phyloP scores from a whole-genome alignment of 768 basidiomycete genomes.

The Boletus eberwhitei region DNA sequence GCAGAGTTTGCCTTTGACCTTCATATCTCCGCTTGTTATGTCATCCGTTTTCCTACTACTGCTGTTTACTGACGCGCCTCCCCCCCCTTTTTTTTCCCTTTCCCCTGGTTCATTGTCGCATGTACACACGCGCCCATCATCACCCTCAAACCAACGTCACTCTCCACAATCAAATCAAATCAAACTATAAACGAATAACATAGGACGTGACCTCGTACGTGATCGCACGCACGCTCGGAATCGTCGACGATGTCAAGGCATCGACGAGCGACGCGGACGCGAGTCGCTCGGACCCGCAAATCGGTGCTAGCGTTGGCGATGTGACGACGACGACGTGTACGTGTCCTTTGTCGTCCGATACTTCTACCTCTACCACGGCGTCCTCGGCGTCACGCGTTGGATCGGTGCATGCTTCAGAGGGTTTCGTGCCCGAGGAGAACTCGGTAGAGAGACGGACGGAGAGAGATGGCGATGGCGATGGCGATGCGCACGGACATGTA shows the following conservation, averaged over 20 bases:
- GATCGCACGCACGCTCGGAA: slow-evolving; percentile 77
- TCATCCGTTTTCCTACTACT: slow-evolving; percentile 1
- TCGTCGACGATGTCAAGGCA: slow-evolving; percentile 71
- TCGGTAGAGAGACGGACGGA: not conserved
- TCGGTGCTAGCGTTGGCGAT: not conserved
- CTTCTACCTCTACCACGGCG: not conserved
- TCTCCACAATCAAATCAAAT: not conserved
- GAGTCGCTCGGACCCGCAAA: not conserved
- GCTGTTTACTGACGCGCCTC: slow-evolving; percentile 5
- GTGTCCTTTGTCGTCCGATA: not conserved
- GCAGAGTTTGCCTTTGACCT: too few relatives aligned
- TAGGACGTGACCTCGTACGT: slow-evolving; percentile 81
- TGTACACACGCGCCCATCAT: not conserved
- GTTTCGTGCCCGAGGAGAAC: slow-evolving; percentile 13
- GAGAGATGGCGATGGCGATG: not conserved
- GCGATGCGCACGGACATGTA: not conserved
- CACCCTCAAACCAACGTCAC: not conserved
- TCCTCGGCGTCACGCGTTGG: not conserved
- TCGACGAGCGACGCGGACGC: slow-evolving; percentile 54
- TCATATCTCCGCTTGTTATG: not conserved
- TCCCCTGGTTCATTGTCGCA: not conserved
- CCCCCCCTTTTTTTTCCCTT: not conserved
- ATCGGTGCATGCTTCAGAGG: slow-evolving; percentile 9
- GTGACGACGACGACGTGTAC: not conserved
- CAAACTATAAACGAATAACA: not conserved